Evolutionary conservation across 345 rosid species (phyloP).

Genomic region (Erodium maritimum): DNA sequence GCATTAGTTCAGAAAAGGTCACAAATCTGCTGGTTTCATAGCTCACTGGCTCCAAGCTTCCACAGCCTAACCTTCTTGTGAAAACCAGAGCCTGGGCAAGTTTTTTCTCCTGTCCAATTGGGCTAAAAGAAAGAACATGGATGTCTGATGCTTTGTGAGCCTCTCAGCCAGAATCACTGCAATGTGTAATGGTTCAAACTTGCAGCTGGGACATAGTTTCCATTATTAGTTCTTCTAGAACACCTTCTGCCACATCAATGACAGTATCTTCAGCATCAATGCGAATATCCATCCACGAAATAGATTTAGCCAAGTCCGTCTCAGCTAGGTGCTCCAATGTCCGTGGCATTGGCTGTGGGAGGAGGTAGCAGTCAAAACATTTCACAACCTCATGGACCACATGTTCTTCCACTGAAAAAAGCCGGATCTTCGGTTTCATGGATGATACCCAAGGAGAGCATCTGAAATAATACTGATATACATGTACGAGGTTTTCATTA

Average conservation of each 20-base stretch:
- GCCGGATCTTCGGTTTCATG: slow-evolving; percentile 16
- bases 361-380: slow-evolving; percentile 31
- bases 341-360: neutral
- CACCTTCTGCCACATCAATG: slow-evolving; percentile 29
- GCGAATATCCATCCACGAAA: slow-evolving; percentile 35
- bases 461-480: slow-evolving; percentile 19
- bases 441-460: slow-evolving; percentile 31
- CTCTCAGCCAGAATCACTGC: neutral
- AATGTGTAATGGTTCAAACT: slow-evolving; percentile 6
- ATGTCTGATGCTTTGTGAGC: neutral
- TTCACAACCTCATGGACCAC: slow-evolving; percentile 32
- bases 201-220: slow-evolving; percentile 26
- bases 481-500: slow-evolving; percentile 46
- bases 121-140: neutral
- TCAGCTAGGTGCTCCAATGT: slow-evolving; percentile 33
- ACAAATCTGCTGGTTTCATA: neutral
- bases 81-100: neutral
- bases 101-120: neutral
- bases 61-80: neutral
- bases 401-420: slow-evolving; percentile 11
- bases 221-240: slow-evolving; percentile 36
- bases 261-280: slow-evolving; percentile 37
- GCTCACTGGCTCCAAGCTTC: neutral
- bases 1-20: neutral
- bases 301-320: slow-evolving; percentile 37